A percentile compares a stretch with the other conserved stretches of the same genome.
Evolutionary conservation across 306 rosid genomes (phyloP).

Genomic region (Urtica urens): DNA sequence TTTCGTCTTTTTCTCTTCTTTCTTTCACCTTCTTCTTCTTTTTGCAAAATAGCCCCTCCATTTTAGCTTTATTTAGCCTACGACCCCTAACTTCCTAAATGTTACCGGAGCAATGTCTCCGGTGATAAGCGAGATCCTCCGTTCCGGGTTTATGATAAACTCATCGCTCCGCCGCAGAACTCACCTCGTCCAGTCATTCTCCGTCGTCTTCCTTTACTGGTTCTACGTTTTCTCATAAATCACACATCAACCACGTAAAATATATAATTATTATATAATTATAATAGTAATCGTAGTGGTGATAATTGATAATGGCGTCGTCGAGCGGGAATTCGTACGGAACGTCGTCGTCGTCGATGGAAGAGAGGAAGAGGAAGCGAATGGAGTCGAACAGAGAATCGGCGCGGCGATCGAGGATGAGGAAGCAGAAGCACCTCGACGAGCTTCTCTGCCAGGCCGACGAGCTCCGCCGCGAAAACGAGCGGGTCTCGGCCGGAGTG

Average conservation of each 20-base stretch:
- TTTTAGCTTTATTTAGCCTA: slow-evolving; percentile 7
- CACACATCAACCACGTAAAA: neutral
- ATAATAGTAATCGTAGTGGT: no score
- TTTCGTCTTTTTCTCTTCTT: neutral
- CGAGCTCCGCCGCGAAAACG: slow-evolving; percentile 35
- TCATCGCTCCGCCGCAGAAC: slow-evolving; percentile 76
- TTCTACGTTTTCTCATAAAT: slow-evolving; percentile 74
- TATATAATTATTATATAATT: neutral
- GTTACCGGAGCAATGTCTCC: slow-evolving; percentile 83
- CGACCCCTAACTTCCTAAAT: slow-evolving; percentile 6
- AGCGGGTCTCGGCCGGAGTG: slow-evolving; percentile 26
- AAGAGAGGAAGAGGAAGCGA: slow-evolving; percentile 61
- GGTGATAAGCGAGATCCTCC: slow-evolving; percentile 88
- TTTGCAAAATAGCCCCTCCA: neutral
- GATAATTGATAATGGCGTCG: slow-evolving; percentile 51
- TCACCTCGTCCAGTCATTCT: slow-evolving; percentile 87
- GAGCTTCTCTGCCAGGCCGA: slow-evolving; percentile 36
- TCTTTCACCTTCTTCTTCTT: neutral
- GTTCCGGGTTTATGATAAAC: slow-evolving; percentile 70
- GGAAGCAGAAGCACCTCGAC: slow-evolving; percentile 66
- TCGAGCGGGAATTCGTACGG: slow-evolving; percentile 54
- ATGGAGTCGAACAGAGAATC: slow-evolving; percentile 81
- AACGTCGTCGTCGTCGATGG: slow-evolving; percentile 50
- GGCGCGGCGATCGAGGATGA: slow-evolving; percentile 65
- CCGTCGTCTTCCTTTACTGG: slow-evolving; percentile 88